Base-by-base conservation (phyloP, 2,329 filamentous ascomycete species). In the Lachnellula hyalina region DNA sequence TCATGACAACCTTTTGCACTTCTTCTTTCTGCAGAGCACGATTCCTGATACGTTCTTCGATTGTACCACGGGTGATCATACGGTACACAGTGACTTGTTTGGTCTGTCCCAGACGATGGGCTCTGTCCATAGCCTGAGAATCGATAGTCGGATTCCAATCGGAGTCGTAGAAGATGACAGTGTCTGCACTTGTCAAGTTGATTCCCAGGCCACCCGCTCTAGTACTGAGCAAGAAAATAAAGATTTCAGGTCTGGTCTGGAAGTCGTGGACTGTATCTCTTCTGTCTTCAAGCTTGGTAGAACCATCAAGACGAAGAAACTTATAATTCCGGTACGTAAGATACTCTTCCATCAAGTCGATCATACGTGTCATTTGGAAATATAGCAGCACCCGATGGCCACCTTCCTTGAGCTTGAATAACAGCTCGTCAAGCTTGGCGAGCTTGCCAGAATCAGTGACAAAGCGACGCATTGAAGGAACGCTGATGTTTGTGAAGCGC, bases 291-390 rank as follows among this genome's bases (percentile, higher is more conserved):
- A 99, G 81, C 72, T 97, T 99, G 44, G 94, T 99, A 17, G 91
- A 96, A 69, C 94, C 94, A 67, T 99, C 94, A 45, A 99, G 81
- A 57, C 94, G 89, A 67, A 93, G 95, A 75, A 96, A 99, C 73
- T 96, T 96, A 85, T 96, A 97, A 75, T 97, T 96, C 70, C 94
- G 90, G 75, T 97, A 97, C 0, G 94, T 97, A 56, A 99, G 79
- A 66, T 97, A 99, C 73, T 99, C 94, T 72, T 99, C 94, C 89
- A 97, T 97, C 57, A 99, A 78, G 71, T 99, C 93, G 68, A 99
- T 97, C 94, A 99, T 99, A 68, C 90, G 89, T 4, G 94, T 99
- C 94, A 99, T 99, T 78, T 99, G 94, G 89, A 99, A 99, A 79
- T 99, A 99, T 19, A 99, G 78, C 52, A 99, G 78, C 21, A 99